Evolutionary conservation across 257 asterid genomes (phyloP).

Genomic region (Solanum bukasovii): DNA sequence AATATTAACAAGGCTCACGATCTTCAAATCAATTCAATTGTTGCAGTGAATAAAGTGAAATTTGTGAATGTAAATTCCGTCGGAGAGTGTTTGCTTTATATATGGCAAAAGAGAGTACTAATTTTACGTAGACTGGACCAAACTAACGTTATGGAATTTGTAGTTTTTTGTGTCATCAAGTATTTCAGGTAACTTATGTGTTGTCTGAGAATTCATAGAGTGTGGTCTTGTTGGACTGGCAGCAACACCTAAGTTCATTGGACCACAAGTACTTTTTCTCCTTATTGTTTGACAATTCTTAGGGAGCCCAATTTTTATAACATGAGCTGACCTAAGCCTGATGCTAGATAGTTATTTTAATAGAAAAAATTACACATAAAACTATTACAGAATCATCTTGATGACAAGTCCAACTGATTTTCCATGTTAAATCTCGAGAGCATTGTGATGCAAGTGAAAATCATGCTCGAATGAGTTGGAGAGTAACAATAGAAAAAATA

Average conservation of each 20-base stretch:
- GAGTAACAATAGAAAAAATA: no score
- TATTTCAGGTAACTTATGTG: no score
- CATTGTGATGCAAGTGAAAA: not conserved
- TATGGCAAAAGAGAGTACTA: slow-evolving; percentile 6
- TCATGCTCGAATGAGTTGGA: not conserved
- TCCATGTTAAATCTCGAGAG: not conserved
- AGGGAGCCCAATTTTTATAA: no score
- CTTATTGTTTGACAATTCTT: no score
- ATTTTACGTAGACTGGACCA: not conserved
- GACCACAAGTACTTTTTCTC: no score
- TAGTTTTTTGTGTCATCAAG: no score
- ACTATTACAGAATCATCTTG: not conserved
- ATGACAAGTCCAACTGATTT: not conserved
- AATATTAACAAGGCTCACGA: not conserved
- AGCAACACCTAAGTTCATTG: no score
- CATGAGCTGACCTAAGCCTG: no score
- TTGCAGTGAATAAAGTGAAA: not conserved
- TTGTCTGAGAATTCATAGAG: no score
- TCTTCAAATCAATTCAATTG: not conserved
- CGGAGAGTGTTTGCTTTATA: not conserved
- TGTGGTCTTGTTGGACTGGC: no score
- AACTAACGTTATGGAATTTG: not conserved
- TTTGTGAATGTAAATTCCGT: not conserved
- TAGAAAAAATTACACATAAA: not conserved
- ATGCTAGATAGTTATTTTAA: no score